These are phyloP conservation scores for Phanerodontia chrysosporium DNA, from an alignment of 768 basidiomycete genomes.

Conservation along the genomic window DNA sequence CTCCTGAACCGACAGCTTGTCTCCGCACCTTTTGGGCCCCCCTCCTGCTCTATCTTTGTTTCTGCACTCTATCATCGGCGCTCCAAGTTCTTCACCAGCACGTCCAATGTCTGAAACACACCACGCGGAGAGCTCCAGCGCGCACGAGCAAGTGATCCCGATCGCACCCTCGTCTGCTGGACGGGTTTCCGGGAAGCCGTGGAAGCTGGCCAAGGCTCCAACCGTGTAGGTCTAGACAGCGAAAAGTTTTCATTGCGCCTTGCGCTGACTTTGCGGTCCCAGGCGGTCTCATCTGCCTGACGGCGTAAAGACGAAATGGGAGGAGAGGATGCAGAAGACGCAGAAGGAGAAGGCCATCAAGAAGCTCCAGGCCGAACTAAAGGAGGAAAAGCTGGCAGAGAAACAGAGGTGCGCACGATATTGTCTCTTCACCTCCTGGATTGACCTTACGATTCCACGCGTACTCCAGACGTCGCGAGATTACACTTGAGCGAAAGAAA, in stretches of 20 bases:
- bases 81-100: not conserved
- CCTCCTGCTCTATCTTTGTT: not conserved
- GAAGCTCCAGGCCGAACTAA: conserved; percentile 67
- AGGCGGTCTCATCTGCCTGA: conserved; percentile 68
- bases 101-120: not conserved
- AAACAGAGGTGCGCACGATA: conserved; percentile 44
- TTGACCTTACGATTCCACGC: not conserved
- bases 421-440: not conserved
- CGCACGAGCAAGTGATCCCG: not conserved
- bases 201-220: conserved; percentile 24
- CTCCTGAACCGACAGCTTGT: too few relatives aligned
- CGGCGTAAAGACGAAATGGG: conserved; percentile 65
- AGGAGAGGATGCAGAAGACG: conserved; percentile 64
- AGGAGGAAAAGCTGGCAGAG: conserved; percentile 72
- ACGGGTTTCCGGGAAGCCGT: conserved; percentile 58
- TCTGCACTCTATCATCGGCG: not conserved
- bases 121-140: not conserved
- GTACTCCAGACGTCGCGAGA: conserved; percentile 52
- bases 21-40: not conserved
- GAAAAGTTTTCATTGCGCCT: conserved; percentile 43
- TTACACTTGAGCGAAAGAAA: conserved; percentile 66
- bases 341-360: conserved; percentile 66
- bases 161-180: conserved; percentile 60
- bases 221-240: conserved; percentile 46
- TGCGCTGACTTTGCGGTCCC: conserved; percentile 3